Percentiles rank a stretch among this genome's conserved stretches.
Evolutionary conservation across 2,329 filamentous ascomycete genomes (phyloP).

Genomic region (Venturia aucupariae): DNA sequence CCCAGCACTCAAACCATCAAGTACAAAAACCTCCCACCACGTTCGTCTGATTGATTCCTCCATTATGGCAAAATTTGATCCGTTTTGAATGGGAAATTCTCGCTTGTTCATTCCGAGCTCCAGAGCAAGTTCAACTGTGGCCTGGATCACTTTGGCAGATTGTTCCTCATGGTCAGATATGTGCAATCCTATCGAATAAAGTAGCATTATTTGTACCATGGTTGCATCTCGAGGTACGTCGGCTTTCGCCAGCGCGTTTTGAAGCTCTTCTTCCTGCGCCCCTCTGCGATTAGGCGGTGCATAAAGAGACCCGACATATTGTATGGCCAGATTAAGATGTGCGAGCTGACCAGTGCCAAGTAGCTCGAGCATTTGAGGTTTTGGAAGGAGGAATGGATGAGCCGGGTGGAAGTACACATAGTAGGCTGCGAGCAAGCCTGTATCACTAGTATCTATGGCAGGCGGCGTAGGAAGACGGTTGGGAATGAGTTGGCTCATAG

Average conservation of each 20-base stretch:
- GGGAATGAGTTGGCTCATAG: neutral
- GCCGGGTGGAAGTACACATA: conserved; percentile 47
- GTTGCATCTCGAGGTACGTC: conserved; percentile 36
- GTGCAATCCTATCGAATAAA: conserved; percentile 70
- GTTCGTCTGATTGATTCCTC: conserved; percentile 82
- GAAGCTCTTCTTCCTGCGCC: conserved; percentile 32
- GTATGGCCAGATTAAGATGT: conserved; percentile 45
- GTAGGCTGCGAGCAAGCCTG: conserved; percentile 36
- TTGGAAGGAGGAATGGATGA: conserved; percentile 48
- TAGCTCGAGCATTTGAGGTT: conserved; percentile 29
- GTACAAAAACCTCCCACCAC: conserved; percentile 81
- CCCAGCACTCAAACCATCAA: conserved; percentile 76
- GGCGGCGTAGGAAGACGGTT: neutral
- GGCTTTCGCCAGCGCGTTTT: conserved; percentile 24
- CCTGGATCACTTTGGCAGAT: conserved; percentile 56
- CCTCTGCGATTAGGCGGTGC: conserved; percentile 37
- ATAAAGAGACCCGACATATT: conserved; percentile 48
- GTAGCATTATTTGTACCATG: conserved; percentile 66
- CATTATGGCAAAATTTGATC: conserved; percentile 54
- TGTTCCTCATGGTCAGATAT: conserved; percentile 59
- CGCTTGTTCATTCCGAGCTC: conserved; percentile 67
- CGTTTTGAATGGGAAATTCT: conserved; percentile 55
- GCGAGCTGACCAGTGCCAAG: conserved; percentile 32
- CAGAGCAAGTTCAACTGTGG: conserved; percentile 62
- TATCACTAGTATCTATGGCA: neutral